phyloP scores from a whole-genome alignment of 2,329 filamentous ascomycete genomes.

The Trichothecium roseum region DNA sequence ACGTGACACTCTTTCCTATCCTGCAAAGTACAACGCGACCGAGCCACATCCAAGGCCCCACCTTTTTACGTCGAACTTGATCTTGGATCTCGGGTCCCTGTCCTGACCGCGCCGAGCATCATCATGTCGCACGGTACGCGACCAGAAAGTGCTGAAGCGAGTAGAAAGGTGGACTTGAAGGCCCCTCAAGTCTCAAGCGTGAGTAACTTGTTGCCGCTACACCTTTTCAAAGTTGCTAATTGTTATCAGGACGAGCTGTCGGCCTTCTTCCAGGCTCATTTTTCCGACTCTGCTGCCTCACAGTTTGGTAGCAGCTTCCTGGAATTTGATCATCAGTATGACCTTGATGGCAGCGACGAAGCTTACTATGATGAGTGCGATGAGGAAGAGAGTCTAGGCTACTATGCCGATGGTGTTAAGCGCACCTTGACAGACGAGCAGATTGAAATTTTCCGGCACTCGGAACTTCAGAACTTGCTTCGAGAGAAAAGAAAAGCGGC shows the following conservation, averaged over 20 bases:
- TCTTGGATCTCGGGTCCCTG: neutral
- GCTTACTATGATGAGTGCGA: constrained; percentile 22
- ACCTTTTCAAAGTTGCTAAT: constrained; percentile 9
- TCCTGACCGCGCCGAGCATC: neutral
- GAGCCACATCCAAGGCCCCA: too few relatives aligned
- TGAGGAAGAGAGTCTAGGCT: constrained; percentile 63
- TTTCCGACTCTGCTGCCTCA: constrained; percentile 34
- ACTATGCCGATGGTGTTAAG: constrained; percentile 78
- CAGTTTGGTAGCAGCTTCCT: constrained; percentile 37
- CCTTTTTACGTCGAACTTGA: neutral
- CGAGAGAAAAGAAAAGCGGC: constrained; percentile 33
- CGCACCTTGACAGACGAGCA: constrained; percentile 87
- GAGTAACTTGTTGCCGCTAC: constrained; percentile 5
- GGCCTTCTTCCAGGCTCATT: constrained; percentile 50
- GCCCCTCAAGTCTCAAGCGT: constrained; percentile 17
- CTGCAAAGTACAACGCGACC: too few relatives aligned
- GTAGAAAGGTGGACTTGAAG: neutral
- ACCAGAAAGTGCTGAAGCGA: too few relatives aligned
- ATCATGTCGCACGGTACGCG: neutral
- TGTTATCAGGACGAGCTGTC: constrained; percentile 45
- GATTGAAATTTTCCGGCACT: constrained; percentile 82
- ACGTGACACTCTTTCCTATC: too few relatives aligned
- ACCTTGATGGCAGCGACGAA: constrained; percentile 19
- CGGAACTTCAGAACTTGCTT: constrained; percentile 66
- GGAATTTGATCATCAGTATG: constrained; percentile 20